Percentiles rank a stretch among this genome's conserved stretches.
Evolutionary conservation across 805 yeast species (phyloP).

Genomic region (Phaffomyces antillensis): DNA sequence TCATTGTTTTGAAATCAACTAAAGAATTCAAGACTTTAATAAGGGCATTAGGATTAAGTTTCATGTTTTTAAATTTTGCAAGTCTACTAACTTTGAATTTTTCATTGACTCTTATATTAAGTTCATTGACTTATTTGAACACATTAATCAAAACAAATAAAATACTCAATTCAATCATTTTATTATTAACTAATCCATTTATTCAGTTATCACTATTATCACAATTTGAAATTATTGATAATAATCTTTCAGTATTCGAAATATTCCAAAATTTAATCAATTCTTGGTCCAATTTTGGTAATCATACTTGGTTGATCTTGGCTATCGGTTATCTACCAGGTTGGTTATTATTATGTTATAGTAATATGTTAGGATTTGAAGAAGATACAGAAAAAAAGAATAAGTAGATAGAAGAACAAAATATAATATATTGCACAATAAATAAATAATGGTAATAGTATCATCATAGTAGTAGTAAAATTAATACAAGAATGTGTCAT

Average conservation of each 20-base stretch:
- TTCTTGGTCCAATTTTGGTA: slow-evolving; percentile 62
- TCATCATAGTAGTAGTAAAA: no score
- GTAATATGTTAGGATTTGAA: slow-evolving; percentile 10
- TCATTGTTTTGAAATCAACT: slow-evolving; percentile 6
- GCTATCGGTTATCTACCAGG: slow-evolving; percentile 76
- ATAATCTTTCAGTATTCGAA: slow-evolving; percentile 9
- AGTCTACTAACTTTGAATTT: slow-evolving; percentile 79
- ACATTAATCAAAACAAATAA: slow-evolving; percentile 38
- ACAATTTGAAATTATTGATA: slow-evolving; percentile 20
- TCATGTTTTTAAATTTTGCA: slow-evolving; percentile 60
- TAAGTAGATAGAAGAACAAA: background rate
- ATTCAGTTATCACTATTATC: slow-evolving; percentile 27
- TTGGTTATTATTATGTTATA: slow-evolving; percentile 48
- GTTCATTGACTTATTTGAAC: slow-evolving; percentile 69
- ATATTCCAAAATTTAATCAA: slow-evolving; percentile 44
- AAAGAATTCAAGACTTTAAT: slow-evolving; percentile 20
- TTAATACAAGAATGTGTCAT: no score
- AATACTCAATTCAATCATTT: slow-evolving; percentile 27
- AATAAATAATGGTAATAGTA: background rate
- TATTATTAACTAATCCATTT: slow-evolving; percentile 48
- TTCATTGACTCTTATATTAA: slow-evolving; percentile 67
- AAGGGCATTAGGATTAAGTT: slow-evolving; percentile 44
- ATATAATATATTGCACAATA: background rate
- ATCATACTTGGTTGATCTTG: slow-evolving; percentile 81
- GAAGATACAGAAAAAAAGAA: slow-evolving; percentile 7